Evolutionary conservation across 805 yeast genomes (phyloP).

Genomic region (Wilhelminamyces savonicus): DNA sequence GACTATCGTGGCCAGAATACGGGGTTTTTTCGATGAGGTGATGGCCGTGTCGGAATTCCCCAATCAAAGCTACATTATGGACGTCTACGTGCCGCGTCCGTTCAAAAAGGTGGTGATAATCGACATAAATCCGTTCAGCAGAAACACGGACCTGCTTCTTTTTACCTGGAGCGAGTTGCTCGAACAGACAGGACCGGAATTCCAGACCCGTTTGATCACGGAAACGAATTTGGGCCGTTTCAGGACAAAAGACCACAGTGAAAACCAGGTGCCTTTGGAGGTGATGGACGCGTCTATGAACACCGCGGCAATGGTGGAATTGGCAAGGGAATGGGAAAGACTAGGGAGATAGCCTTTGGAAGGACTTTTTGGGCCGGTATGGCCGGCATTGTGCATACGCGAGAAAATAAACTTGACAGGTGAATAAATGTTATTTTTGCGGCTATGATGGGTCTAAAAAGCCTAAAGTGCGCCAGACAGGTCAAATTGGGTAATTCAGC

Average conservation of each 20-base stretch:
- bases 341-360: no score
- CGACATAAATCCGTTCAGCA: constrained; percentile 81
- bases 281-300: constrained; percentile 78
- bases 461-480: no score
- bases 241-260: constrained; percentile 77
- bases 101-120: constrained; percentile 58
- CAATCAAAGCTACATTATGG: constrained; percentile 53
- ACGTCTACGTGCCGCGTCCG: constrained; percentile 78
- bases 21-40: constrained; percentile 46
- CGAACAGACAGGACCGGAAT: constrained; percentile 19
- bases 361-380: not conserved
- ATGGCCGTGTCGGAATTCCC: constrained; percentile 19
- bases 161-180: constrained; percentile 81
- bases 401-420: not conserved
- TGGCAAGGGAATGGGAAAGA: constrained; percentile 55
- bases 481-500: no score
- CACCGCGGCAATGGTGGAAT: constrained; percentile 61
- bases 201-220: constrained; percentile 44
- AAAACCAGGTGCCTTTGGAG: constrained; percentile 88
- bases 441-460: no score
- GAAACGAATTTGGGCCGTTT: constrained; percentile 69
- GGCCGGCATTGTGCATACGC: not conserved
- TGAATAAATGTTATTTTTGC: not conserved
- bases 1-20: constrained; percentile 42
- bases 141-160: constrained; percentile 71